A percentile compares a stretch with the other conserved stretches of the same genome.
Conservation (phyloP, 169 alveolate genomes). For the Eimeria sp. region DNA sequence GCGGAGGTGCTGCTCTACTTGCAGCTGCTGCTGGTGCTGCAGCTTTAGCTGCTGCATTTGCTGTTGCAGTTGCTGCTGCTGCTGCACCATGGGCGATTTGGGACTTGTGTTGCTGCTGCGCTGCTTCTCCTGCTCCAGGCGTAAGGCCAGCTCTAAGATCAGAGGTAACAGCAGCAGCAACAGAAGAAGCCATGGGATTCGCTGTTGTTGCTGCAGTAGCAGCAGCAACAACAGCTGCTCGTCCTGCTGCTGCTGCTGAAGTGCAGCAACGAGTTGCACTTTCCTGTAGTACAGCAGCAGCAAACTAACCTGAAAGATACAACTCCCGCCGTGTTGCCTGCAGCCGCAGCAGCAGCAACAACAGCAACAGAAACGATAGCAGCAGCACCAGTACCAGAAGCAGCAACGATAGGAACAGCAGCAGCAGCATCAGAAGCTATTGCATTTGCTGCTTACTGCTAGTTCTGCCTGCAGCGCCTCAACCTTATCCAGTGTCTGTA, state of each 20-base stretch:
- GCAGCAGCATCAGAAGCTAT: neutral
- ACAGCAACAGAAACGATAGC: neutral
- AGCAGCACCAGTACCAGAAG: neutral
- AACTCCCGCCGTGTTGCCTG: slow-evolving; percentile 48
- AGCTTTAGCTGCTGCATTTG: neutral
- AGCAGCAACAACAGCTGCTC: slow-evolving; percentile 21
- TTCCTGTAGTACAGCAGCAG: neutral
- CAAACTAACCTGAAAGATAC: slow-evolving; percentile 30
- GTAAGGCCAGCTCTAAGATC: neutral
- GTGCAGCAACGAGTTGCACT: neutral
- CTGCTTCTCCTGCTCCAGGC: slow-evolving; percentile 45
- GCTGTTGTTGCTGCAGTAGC: neutral
- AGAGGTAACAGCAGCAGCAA: neutral
- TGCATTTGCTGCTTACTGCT: slow-evolving; percentile 9
- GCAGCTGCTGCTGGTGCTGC: slow-evolving; percentile 41
- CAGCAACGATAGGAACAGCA: neutral
- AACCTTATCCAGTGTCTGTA: slow-evolving; percentile 3
- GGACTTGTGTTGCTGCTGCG: neutral
- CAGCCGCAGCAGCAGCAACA: neutral
- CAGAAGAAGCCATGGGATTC: neutral
- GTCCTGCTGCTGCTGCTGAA: neutral
- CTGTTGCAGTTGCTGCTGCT: slow-evolving; percentile 13
- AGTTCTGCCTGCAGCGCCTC: slow-evolving; percentile 33
- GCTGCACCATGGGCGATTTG: neutral
- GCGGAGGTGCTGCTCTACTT: slow-evolving; percentile 39